Percentiles rank a stretch among this genome's conserved stretches.
Evolutionary conservation across 139 green algal species (phyloP).

Genomic region (Picochlorum costavermella): DNA sequence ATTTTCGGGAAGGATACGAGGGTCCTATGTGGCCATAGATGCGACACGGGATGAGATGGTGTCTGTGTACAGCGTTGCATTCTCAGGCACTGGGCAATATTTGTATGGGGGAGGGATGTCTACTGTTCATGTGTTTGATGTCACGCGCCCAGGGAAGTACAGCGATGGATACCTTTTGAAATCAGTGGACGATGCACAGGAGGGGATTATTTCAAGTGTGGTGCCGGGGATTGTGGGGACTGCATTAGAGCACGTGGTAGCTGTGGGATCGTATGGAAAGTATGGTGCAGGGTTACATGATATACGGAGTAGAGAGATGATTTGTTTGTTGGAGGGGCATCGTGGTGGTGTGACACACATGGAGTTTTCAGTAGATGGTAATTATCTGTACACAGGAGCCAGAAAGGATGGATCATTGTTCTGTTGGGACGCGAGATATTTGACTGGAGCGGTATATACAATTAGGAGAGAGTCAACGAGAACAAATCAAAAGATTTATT

Average conservation of each 20-base stretch:
- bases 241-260: conserved; percentile 39
- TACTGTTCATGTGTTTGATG: conserved; percentile 52
- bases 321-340: conserved; percentile 66
- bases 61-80: conserved; percentile 61
- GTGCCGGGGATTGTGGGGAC: too few species aligned
- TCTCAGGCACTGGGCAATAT: conserved; percentile 41
- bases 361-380: conserved; percentile 63
- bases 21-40: conserved; percentile 75
- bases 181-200: too few species aligned
- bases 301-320: conserved; percentile 32
- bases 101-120: conserved; percentile 61
- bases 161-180: too few species aligned
- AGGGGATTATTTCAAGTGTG: too few species aligned
- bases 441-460: conserved; percentile 52
- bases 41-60: conserved; percentile 70
- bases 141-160: conserved; percentile 57
- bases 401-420: conserved; percentile 60
- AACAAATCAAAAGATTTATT: conserved; percentile 90
- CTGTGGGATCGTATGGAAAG: conserved; percentile 66
- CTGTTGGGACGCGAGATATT: conserved; percentile 83
- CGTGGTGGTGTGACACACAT: conserved; percentile 65
- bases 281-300: conserved; percentile 51
- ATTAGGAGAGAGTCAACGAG: conserved; percentile 38
- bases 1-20: conserved; percentile 43
- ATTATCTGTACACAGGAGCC: conserved; percentile 81